Evolutionary conservation across 2,329 filamentous ascomycete species (phyloP), one percentile per base, ranked within the genome.

Genomic region (Calonectria ilicicola): DNA sequence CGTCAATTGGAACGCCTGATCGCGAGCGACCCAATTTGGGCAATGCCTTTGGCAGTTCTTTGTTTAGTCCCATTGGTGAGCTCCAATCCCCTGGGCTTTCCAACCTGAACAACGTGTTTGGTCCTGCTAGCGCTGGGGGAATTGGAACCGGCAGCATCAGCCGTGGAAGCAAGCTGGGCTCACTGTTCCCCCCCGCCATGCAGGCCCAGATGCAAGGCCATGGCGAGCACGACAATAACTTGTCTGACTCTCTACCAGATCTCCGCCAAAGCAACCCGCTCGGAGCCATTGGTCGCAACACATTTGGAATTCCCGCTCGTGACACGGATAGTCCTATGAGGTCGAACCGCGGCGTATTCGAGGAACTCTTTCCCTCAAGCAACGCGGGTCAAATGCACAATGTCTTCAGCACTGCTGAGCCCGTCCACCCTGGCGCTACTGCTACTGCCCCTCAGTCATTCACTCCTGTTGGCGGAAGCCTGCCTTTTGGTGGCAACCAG

Each of bases 151-250:
- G 93, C 64, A 93, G 93, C 65, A 90, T 94, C 56, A 91, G 94
- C 38, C 92, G 95, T 44, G 89, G 91, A 6, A 97, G 94, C 86
- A 97, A 96, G 83, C 88, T 98, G 46, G 94, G 94, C 2, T 96
- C 95, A 1, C 87, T 99, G 27, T 98, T 99, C 80, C 96, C 96
- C 10, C 86, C 92, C 1, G 93, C 93, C 5, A 96, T 98, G 94
- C 96, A 98, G 84, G 94, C 95, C 42, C 95, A 97, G 82, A 96
- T 97, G 93, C 94, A 95, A 72, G 85, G 86, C 3, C 89, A 92
- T 35, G 64, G 44, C 5, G 93, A 96, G 15, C 93, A 93, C 51
- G 90, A 92, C 5, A 89, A 91, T 29, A 87, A 81, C 70, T 78
- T 92, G 62, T 86, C 87, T 42, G 92, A 93, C 71, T 87, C 87